Base-by-base conservation (phyloP, 1,139 yeast species). In the Hyphopichia buzzinii region DNA sequence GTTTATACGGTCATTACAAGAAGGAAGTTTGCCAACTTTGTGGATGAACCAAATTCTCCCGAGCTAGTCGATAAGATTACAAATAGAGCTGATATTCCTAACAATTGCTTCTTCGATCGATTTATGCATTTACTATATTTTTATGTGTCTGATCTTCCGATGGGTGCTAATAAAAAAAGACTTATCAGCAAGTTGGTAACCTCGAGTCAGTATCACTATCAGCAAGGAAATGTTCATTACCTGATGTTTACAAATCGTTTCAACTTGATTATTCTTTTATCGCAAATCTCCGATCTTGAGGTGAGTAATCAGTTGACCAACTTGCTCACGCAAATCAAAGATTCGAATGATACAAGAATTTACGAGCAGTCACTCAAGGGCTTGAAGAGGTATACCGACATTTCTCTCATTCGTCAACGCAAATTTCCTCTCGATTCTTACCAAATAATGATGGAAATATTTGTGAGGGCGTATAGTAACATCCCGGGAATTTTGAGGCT, bases 21-120 rank as follows among this genome's bases (percentile, higher is more conserved):
- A 2, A 44, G 70, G 29, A 64, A 57, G 38, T 72, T 71, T 47
- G 55, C 67, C 17, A 67, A 69, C 40, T 70, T 67, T 38, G 49
- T 46, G 1, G 71, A 67, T 38, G 77, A 71, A 43, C 40, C 47
- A 15, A 43, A 37, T 8, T 44, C 43, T 3, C 65, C 67, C 1
- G 52, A 50, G 6, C 33, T 62, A 2, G 34, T 70, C 11, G 58
- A 59, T 1, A 43, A 38, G 17, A 48, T 69, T 1, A 38, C 45
- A 6, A 52, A 66, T 0, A 44, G 66, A 31, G 51, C 55, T 32
- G 72, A 65, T 37, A 50, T 71, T 3, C 71, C 73, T 0, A 52
- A 49, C 8, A 44, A 50, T 2, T 49, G 70, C 1, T 63, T 64
- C 35, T 68, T 71, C 40, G 74, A 68, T 12, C 47, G 56, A 23